Evolutionary conservation across 2,329 filamentous ascomycete genomes (phyloP), one percentile per base, ranked within the genome.

Genomic region (Pseudocercospora crystallina): DNA sequence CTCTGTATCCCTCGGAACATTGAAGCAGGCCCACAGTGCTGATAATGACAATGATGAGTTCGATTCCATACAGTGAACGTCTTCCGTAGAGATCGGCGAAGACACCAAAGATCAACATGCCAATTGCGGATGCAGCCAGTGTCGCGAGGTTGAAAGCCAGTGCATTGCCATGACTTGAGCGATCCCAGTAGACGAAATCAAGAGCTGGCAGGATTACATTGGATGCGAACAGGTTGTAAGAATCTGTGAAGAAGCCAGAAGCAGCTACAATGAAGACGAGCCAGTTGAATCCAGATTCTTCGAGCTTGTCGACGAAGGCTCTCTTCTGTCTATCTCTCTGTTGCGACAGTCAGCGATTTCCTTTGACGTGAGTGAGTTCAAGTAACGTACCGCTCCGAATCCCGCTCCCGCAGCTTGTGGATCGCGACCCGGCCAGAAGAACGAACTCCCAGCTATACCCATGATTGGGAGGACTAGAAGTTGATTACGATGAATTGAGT

Each of bases 201-300:
- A 73, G 57, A 58, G 70, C 69, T 3, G 71, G 70, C 3, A 71
- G 67, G 12, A 72, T 68, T 8, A 72, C 67, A 49, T 73, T 72
- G 29, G 70, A 60, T 5, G 69, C 64, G 47, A 73, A 72, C 1
- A 73, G 58, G 30, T 67, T 70, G 55, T 72, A 72, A 0, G 68
- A 61, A 44, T 73, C 70, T 2, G 71, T 72, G 32, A 73, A 56
- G 54, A 72, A 73, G 5, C 70, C 70, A 15, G 70, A 65, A 11
- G 68, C 69, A 14, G 70, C 70, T n/a, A 73, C 70, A 8, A 69
- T 48, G 34, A 69, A 69, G 10, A 71, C 68, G 10, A 43, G 51
- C 54, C 53, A 55, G 33, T 61, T 56, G 49, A 60, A 57, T 32
- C 54, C 59, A 38, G 52, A 53, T 31, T 47, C 40, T 34, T 60